Percentiles rank a stretch among this genome's conserved stretches.
Conservation (phyloP, 352 stramenopile species). For the Phytophthora tubulina region DNA sequence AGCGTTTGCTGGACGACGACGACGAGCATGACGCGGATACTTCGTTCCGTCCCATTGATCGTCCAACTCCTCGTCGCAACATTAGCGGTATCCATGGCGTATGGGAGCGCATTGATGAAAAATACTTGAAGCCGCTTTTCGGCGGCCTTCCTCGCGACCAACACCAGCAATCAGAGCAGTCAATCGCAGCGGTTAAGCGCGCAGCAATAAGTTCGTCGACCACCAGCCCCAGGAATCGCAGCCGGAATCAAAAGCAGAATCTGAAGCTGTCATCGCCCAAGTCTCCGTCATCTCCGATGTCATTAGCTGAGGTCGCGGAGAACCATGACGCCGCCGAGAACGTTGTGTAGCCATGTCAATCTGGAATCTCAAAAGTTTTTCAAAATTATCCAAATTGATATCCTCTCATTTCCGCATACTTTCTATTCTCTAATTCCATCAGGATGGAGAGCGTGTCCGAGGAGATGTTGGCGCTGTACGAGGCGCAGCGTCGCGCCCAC, state of each 20-base stretch:
- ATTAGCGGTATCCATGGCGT: slow-evolving; percentile 65
- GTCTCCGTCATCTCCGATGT: slow-evolving; percentile 38
- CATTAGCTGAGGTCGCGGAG: slow-evolving; percentile 65
- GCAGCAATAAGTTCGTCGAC: slow-evolving; percentile 19
- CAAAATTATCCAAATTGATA: background rate
- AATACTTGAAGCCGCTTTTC: slow-evolving; percentile 81
- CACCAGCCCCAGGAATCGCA: slow-evolving; percentile 28
- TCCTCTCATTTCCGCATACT: background rate
- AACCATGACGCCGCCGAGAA: slow-evolving; percentile 56
- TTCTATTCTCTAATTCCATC: slow-evolving; percentile 3
- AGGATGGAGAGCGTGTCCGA: slow-evolving; percentile 56
- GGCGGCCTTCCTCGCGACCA: slow-evolving; percentile 53
- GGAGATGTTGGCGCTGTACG: slow-evolving; percentile 77
- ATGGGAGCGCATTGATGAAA: slow-evolving; percentile 75
- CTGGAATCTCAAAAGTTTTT: slow-evolving; percentile 10
- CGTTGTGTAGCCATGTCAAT: slow-evolving; percentile 33
- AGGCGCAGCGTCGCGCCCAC: slow-evolving; percentile 76
- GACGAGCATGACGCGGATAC: slow-evolving; percentile 60
- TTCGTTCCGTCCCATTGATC: slow-evolving; percentile 56
- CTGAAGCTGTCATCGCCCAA: slow-evolving; percentile 26
- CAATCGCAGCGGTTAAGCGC: slow-evolving; percentile 32
- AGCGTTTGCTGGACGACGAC: slow-evolving; percentile 66
- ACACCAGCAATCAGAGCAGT: slow-evolving; percentile 31
- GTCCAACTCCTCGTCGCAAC: slow-evolving; percentile 35
- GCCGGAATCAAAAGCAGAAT: slow-evolving; percentile 17